These are phyloP conservation scores for Reticulomyxa filosa DNA, from an alignment of 78 protist species.

Conservation along the genomic window DNA sequence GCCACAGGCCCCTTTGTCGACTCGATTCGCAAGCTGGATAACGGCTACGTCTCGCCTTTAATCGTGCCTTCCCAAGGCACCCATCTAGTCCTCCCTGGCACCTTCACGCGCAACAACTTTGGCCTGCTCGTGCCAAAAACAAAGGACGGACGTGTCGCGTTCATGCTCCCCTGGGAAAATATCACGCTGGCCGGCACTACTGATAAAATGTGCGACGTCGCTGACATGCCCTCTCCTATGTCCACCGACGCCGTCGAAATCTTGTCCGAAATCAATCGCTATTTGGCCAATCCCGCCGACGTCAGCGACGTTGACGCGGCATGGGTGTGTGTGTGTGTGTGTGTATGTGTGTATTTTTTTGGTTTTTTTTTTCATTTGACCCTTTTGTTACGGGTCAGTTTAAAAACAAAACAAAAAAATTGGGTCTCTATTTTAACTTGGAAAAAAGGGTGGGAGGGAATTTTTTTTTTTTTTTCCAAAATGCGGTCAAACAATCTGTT, in stretches of 20 bases:
- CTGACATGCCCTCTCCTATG: constrained; percentile 29
- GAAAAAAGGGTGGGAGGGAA: no score
- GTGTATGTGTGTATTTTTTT: no score
- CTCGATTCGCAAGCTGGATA: constrained; percentile 44
- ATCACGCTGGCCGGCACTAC: constrained; percentile 69
- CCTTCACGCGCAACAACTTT: background rate
- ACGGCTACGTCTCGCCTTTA: constrained; percentile 4
- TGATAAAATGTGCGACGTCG: constrained; percentile 27
- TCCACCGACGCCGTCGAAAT: constrained; percentile 34
- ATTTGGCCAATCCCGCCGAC: background rate
- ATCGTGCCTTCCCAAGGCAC: constrained; percentile 46
- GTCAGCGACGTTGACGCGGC: background rate
- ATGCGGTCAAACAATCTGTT: no score
- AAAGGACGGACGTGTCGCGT: constrained; percentile 75
- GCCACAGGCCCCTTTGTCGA: constrained; percentile 69
- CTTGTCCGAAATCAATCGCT: constrained; percentile 13
- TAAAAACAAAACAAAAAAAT: no score
- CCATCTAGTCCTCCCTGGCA: constrained; percentile 25
- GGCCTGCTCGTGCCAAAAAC: constrained; percentile 14
- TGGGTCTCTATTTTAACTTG: no score
- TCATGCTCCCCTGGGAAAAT: constrained; percentile 64
- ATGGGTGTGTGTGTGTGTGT: constrained; percentile 6
- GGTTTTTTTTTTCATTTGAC: no score
- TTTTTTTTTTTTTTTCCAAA: background rate
- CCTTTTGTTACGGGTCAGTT: no score